Base-by-base conservation (phyloP, 805 yeast genomes). In the Lipomyces yamanashiensis region DNA sequence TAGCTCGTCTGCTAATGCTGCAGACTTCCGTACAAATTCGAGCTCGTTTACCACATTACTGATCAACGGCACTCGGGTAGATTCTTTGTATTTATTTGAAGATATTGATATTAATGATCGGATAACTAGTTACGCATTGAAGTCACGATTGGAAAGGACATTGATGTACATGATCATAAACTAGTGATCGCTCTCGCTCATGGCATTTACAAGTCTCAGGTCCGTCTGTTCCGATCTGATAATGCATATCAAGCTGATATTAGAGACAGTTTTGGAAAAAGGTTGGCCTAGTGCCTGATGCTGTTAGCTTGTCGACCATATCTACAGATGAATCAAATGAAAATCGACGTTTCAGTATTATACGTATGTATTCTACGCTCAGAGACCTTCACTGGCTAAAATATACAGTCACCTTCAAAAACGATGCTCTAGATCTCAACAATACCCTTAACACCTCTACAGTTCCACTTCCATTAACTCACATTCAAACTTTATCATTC, bases 221-320 rank as follows among this genome's bases (percentile, higher is more conserved):
- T 54, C 43, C 21, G 10, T 33, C 10, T 9, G 12, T n/a, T 28
- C 47, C 4, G 10, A 13, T 8, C 13, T 10, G 15, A 36, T 23
- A 36, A 17, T 10, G 13, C 7, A 37, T 2, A 19, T 51, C 8
- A 15, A 49, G 34, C 39, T 15, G 28, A 15, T 49, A 49, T 1
- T n/a, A 7, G 21, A 13, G 4, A 21, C 19, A 60, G 63, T 60
- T 60, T 23, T 60, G 63, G 63, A 54, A 19, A 7, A 19, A 21
- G 12, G 63, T 60, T 13, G 58, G 59, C 7, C 43, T 60, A 39
- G 41, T 28, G 40, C 58, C 63, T 10, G 17, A 37, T 10, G 13
- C 17, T 2, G 48, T 53, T 12, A 9, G n/a, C 13, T 15, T 39
- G 12, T 40, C 48, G 12, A n/a, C 23, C 33, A 40, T 23, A 7